Evolutionary conservation across 176 grass and related monocot genomes (phyloP), one percentile per base, ranked within the genome.

Genomic region (Bolboschoenus planiculmis): DNA sequence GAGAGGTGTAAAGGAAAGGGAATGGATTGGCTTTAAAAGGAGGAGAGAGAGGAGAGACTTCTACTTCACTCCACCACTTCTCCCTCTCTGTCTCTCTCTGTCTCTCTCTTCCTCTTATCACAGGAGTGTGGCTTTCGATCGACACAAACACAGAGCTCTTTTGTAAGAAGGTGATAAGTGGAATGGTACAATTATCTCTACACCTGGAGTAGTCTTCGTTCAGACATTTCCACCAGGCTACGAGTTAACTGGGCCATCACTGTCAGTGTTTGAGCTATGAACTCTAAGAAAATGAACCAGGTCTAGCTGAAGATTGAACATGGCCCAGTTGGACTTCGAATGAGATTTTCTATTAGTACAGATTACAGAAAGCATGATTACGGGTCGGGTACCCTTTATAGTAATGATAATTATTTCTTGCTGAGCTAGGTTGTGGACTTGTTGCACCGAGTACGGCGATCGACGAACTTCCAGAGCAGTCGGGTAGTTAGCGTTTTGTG

Each of bases 11-110:
- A 55, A 50, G 86, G 73, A 54, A 64, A 54, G 44, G 35, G 63
- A 59, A 61, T 71, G 72, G 27, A 78, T 56, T 84, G 54, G 83
- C 6, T 85, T 60, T 84, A 80, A 84, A 88, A 88, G 83, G 82
- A 70, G 35, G 85, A 84, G 84, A 88, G 62, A 87, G 83, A 85
- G 64, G 64, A 84, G 89, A 91, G 85, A 79, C 75, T 90, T 89
- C 85, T 81, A 85, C 83, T 91, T 87, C 83, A 87, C 87, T 83
- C 81, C 85, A 80, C 87, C 82, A 63, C 86, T 87, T 75, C 50
- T 51, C 81, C 81, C 84, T 74, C 80, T 64, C 61, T 65, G 3
- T 16, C 27, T 34, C 9, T 44, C 36, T 23, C 37, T 78, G 78
- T 74, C 60, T 81, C 88, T 80, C 86, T 34, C 72, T 68, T 86